Evolutionary conservation across 2,329 filamentous ascomycete genomes (phyloP).

Genomic region (Pseudogymnoascus sp.): DNA sequence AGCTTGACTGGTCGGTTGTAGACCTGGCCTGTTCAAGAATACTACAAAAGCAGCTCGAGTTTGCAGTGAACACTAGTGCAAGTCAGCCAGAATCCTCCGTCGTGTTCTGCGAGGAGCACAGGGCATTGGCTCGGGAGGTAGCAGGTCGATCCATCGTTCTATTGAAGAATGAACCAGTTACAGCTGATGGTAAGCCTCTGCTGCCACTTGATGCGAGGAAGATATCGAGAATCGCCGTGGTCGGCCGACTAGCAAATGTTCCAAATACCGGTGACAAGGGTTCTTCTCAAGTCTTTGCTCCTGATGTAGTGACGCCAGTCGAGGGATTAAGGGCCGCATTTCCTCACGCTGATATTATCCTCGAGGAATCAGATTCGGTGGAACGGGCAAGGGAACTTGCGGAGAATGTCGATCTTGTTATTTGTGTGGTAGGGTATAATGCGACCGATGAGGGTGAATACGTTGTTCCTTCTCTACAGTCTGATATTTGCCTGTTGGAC

Average conservation of each 20-base stretch:
- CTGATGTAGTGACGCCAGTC: constrained; percentile 11
- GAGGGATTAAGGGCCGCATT: constrained; percentile 11
- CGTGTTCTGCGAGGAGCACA: constrained; percentile 9
- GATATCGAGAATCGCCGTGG: constrained; percentile 9
- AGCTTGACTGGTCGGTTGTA: constrained; percentile 9
- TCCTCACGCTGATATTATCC: constrained; percentile 6
- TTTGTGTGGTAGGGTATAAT: constrained; percentile 12
- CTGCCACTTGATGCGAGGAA: constrained; percentile 9
- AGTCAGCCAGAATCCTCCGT: neutral
- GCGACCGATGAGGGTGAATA: constrained; percentile 13
- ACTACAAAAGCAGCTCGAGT: constrained; percentile 8
- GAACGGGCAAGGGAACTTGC: constrained; percentile 8
- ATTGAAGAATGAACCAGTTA: constrained; percentile 5
- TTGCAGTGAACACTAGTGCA: neutral
- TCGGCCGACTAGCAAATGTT: constrained; percentile 12
- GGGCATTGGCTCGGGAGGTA: constrained; percentile 3
- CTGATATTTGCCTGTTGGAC: constrained; percentile 3
- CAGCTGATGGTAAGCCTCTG: constrained; percentile 2
- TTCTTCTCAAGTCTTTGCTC: constrained; percentile 11
- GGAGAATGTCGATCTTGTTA: constrained; percentile 8
- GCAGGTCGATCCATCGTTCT: constrained; percentile 8
- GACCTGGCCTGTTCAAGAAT: constrained; percentile 7
- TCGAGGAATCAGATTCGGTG: constrained; percentile 9
- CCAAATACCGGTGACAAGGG: constrained; percentile 12
- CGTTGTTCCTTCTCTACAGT: constrained; percentile 8